Base-by-base conservation (phyloP, 768 basidiomycete species). In the Terana coerulea region DNA sequence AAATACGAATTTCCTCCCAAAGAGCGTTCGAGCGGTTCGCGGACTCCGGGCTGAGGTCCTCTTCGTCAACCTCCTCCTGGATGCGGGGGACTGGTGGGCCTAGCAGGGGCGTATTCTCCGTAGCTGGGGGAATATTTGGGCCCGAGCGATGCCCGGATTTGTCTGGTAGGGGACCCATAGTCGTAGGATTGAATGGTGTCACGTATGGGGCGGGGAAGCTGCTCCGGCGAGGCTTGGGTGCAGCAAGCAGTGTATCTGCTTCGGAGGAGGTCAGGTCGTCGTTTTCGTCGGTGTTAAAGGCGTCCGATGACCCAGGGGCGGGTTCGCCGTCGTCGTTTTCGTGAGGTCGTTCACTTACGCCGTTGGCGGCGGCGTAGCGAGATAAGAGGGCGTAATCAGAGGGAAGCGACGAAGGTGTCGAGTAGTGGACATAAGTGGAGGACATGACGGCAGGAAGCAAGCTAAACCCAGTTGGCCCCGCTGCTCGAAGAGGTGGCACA, bases 321-420 rank as follows among this genome's bases (percentile, higher is more conserved):
- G 55, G 50, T 6, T 51, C 36, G 45, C 49, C 24, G 52, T 55
- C 57, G 21, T 61, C 49, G 21, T 55, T 9, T 14, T 57, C 53
- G 54, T 63, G 53, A 41, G 56, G 11, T 22, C 55, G 9, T 39
- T 28, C 31, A 34, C 46, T 57, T 24, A 54, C 47, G 42, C 58
- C 59, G 57, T 53, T 59, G 47, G 47, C 57, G 28, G 69, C 69
- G 5, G 74, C 72, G 59, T 73, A 79, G 8, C 74, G 75, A 25
- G 82, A 79, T 9, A 87, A 67, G 30, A 84, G 70, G 6, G 81
- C 83, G 56, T 84, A 83, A 68, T 86, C 84, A 2, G 84, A 79
- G 11, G 80, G 81, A 17, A 86, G 65, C 1, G 84, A 84, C 8
- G 77, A 75, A 8, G 84, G 76, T 2, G 74, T 72, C 0, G 61